Evolutionary conservation across 2,329 filamentous ascomycete genomes (phyloP).

Genomic region (Alternaria ventricosa): DNA sequence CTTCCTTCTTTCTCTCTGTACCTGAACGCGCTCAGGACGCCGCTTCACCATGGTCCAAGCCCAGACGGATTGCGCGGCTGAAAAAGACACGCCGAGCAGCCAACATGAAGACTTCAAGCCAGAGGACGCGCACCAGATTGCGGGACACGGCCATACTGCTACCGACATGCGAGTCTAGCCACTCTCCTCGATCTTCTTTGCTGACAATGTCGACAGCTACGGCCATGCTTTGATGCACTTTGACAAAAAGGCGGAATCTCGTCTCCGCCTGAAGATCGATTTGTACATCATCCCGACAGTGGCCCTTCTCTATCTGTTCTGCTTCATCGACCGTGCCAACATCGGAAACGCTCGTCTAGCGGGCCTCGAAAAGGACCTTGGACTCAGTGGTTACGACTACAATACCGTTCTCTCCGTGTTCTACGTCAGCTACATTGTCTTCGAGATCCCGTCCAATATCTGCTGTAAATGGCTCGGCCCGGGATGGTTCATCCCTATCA

Average conservation of each 20-base stretch:
- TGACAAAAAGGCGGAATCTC: conserved; percentile 64
- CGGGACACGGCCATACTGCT: conserved; percentile 37
- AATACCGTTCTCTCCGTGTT: conserved; percentile 72
- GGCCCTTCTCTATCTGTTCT: conserved; percentile 71
- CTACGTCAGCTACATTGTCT: conserved; percentile 72
- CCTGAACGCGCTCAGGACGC: not conserved
- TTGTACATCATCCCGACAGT: conserved; percentile 70
- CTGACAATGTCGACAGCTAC: conserved; percentile 31
- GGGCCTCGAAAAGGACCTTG: conserved; percentile 68
- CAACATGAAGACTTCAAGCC: conserved; percentile 39
- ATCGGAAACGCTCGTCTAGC: conserved; percentile 75
- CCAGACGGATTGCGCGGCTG: conserved; percentile 9
- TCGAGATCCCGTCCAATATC: conserved; percentile 69
- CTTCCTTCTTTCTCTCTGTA: not conserved
- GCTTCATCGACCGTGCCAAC: conserved; percentile 77
- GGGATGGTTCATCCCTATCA: conserved; percentile 72
- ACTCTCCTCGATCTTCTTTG: not conserved
- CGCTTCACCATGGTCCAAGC: conserved; percentile 14
- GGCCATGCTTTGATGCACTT: conserved; percentile 50
- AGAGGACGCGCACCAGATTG: conserved; percentile 32
- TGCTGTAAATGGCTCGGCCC: conserved; percentile 74
- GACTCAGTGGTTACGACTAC: conserved; percentile 69
- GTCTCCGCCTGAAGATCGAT: conserved; percentile 69
- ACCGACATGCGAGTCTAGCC: conserved; percentile 36
- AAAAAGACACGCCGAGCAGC: conserved; percentile 23